Conservation (phyloP, 352 stramenopile genomes). For the Phytophthora multivora region DNA sequence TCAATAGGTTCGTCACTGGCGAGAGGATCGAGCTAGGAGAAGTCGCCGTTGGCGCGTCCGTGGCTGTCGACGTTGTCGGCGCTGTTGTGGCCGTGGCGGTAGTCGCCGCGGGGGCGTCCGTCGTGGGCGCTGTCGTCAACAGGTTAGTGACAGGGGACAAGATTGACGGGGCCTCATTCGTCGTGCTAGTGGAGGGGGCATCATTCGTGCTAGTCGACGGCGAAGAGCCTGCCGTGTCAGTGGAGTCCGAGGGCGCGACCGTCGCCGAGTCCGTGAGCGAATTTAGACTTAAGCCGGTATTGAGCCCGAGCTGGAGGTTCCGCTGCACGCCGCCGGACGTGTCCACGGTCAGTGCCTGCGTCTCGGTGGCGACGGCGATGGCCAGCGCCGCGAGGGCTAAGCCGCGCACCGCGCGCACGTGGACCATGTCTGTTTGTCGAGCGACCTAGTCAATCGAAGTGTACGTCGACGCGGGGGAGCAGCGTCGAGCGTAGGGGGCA, state of each 20-base stretch:
- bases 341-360: slow-evolving; percentile 19
- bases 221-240: not conserved
- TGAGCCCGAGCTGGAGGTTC: slow-evolving; percentile 15
- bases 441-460: slow-evolving; percentile 21
- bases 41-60: slow-evolving; percentile 2
- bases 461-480: slow-evolving; percentile 21
- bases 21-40: slow-evolving; percentile 10
- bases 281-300: not conserved
- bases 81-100: not conserved
- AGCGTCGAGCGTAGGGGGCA: slow-evolving; percentile 27
- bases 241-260: slow-evolving; percentile 3
- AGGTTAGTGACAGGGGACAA: slow-evolving; percentile 14
- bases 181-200: not conserved
- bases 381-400: slow-evolving; percentile 25
- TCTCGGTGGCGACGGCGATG: slow-evolving; percentile 17
- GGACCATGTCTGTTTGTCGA: slow-evolving; percentile 25
- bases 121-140: slow-evolving; percentile 8
- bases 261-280: slow-evolving; percentile 4
- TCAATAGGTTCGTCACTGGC: slow-evolving; percentile 16
- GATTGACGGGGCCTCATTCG: slow-evolving; percentile 5
- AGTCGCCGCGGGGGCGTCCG: not conserved
- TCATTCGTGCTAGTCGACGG: slow-evolving; percentile 7
- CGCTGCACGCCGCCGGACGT: not conserved
- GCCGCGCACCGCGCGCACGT: slow-evolving; percentile 27
- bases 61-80: not conserved